Percentiles rank a stretch among this genome's conserved stretches.
Evolutionary conservation across 2,329 filamentous ascomycete genomes (phyloP).

Genomic region (Myriosclerotinia scirpicola): DNA sequence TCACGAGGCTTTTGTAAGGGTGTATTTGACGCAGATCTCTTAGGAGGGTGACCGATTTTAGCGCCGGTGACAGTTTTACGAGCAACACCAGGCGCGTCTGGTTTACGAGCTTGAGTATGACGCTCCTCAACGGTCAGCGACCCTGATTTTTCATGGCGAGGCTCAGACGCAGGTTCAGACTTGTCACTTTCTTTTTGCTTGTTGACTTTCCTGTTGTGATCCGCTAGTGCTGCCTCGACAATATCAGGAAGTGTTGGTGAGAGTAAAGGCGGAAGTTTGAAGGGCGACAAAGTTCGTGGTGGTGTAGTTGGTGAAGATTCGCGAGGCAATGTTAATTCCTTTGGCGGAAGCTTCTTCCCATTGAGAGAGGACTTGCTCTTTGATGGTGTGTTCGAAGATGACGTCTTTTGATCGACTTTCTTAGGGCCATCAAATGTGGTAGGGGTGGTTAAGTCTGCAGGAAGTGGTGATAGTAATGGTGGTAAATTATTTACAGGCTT

Average conservation of each 20-base stretch:
- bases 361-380: conserved; percentile 25
- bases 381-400: conserved; percentile 29
- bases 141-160: conserved; percentile 19
- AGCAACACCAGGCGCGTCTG: conserved; percentile 40
- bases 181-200: conserved; percentile 23
- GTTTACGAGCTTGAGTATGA: conserved; percentile 38
- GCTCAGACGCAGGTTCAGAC: conserved; percentile 16
- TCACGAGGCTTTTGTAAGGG: conserved; percentile 26
- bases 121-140: conserved; percentile 38
- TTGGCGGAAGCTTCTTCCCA: conserved; percentile 16
- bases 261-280: conserved; percentile 36
- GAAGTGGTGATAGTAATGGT: conserved; percentile 25
- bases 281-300: conserved; percentile 19
- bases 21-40: conserved; percentile 31
- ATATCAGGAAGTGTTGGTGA: conserved; percentile 39
- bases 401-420: conserved; percentile 17
- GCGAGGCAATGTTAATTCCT: conserved; percentile 9
- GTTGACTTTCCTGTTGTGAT: conserved; percentile 28
- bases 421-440: conserved; percentile 21
- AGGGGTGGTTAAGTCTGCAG: conserved; percentile 17
- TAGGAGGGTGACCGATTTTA: conserved; percentile 38
- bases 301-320: conserved; percentile 26
- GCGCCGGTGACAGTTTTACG: conserved; percentile 37
- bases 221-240: conserved; percentile 37
- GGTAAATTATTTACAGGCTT: conserved; percentile 22